Conservation (phyloP, 2,329 filamentous ascomycete species). For the Fusarium sp. region DNA sequence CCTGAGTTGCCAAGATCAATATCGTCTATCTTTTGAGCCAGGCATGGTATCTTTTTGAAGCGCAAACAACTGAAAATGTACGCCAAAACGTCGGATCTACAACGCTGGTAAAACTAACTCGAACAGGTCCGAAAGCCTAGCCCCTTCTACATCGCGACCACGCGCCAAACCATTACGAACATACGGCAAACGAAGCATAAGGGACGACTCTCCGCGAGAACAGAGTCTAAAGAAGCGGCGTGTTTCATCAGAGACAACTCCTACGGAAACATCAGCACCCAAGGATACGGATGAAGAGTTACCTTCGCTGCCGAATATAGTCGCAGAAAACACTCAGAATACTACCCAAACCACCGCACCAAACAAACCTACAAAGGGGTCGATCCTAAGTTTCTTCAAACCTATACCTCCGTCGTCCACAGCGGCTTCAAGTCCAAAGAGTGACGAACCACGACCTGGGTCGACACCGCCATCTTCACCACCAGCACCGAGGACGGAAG, state of each 20-base stretch:
- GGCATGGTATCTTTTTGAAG: constrained; percentile 22
- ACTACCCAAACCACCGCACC: not conserved
- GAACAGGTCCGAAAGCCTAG: constrained; percentile 49
- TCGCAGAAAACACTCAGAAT: not conserved
- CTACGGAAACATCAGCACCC: not conserved
- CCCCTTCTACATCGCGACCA: constrained; percentile 42
- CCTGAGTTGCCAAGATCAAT: not conserved
- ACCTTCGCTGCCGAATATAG: not conserved
- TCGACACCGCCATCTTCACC: constrained; percentile 44
- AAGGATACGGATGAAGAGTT: not conserved
- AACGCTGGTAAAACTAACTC: constrained; percentile 4
- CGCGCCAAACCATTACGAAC: constrained; percentile 55
- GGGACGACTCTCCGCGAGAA: constrained; percentile 39
- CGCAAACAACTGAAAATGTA: not conserved
- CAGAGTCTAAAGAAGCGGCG: constrained; percentile 45
- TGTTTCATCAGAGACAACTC: not conserved
- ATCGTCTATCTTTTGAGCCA: not conserved
- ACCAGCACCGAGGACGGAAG: constrained; percentile 3
- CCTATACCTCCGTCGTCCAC: constrained; percentile 42
- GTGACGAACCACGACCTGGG: constrained; percentile 26
- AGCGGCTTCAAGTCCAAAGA: constrained; percentile 23
- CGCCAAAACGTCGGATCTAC: not conserved
- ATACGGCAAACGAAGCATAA: constrained; percentile 54
- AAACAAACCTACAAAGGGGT: constrained; percentile 45
- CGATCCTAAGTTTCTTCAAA: constrained; percentile 58